phyloP scores from a whole-genome alignment of 2,329 filamentous ascomycete species.

The Ustulina deusta region DNA sequence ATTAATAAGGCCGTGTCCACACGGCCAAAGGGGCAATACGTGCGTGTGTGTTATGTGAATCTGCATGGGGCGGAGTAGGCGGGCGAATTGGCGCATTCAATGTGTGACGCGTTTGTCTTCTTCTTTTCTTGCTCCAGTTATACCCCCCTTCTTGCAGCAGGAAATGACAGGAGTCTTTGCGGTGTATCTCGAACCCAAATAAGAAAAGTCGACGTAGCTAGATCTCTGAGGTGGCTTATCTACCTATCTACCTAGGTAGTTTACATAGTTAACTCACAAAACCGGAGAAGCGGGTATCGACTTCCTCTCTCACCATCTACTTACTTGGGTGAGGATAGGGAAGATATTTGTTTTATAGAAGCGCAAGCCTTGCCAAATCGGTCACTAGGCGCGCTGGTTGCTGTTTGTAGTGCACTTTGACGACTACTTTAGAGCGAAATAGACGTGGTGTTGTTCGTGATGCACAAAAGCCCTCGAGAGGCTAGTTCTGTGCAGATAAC shows the following conservation, averaged over 20 bases:
- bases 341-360: neutral
- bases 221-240: constrained; percentile 1
- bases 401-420: neutral
- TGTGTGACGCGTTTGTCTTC: neutral
- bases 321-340: neutral
- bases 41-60: constrained; percentile 17
- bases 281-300: neutral
- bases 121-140: constrained; percentile 34
- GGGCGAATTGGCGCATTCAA: constrained; percentile 28
- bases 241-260: neutral
- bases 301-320: neutral
- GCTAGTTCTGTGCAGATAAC: neutral
- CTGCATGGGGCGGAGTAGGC: constrained; percentile 44
- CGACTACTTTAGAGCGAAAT: neutral
- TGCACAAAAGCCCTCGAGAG: too few species aligned
- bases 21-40: constrained; percentile 20
- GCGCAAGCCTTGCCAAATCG: neutral
- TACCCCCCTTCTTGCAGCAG: constrained; percentile 42
- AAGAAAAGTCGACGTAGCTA: neutral
- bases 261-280: neutral
- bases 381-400: neutral
- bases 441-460: neutral
- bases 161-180: constrained; percentile 17
- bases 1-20: constrained; percentile 21
- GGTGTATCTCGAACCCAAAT: neutral